A percentile compares a stretch with the other conserved stretches of the same genome.
These are phyloP conservation scores for Cladosporium sp. DNA, from an alignment of 2,329 filamentous ascomycete genomes.

Conservation along the genomic window DNA sequence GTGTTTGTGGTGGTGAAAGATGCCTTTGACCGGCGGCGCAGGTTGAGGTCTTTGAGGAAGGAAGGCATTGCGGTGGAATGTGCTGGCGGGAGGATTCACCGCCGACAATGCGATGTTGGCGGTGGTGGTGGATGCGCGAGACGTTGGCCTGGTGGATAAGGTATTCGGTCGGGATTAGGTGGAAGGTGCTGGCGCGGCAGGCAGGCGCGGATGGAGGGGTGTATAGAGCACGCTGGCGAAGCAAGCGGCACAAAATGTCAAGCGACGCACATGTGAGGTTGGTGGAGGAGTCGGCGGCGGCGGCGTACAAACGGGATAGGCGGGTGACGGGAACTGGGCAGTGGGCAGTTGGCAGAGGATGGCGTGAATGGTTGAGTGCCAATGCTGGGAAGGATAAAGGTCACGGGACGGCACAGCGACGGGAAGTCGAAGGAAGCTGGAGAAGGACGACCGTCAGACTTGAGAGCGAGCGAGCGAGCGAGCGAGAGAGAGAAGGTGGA, in stretches of 20 bases:
- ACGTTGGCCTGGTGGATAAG: background rate
- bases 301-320: no score
- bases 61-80: slow-evolving; percentile 40
- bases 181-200: background rate
- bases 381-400: no score
- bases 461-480: no score
- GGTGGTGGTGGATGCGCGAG: background rate
- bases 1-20: slow-evolving; percentile 57
- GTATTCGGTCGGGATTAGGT: no score
- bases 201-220: background rate
- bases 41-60: slow-evolving; percentile 61
- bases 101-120: background rate
- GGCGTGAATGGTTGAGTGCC: no score
- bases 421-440: no score
- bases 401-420: no score
- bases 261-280: no score
- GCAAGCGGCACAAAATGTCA: no score
- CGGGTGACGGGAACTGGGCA: no score
- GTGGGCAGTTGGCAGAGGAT: background rate
- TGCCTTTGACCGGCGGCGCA: slow-evolving; percentile 70
- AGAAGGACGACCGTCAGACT: no score
- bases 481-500: no score
- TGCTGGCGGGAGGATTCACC: background rate
- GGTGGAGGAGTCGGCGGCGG: background rate
- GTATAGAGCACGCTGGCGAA: background rate